A percentile compares a stretch with the other conserved stretches of the same genome.
These are phyloP conservation scores for Cordia subcordata DNA, from an alignment of 257 asterid species.

Conservation along the genomic window DNA sequence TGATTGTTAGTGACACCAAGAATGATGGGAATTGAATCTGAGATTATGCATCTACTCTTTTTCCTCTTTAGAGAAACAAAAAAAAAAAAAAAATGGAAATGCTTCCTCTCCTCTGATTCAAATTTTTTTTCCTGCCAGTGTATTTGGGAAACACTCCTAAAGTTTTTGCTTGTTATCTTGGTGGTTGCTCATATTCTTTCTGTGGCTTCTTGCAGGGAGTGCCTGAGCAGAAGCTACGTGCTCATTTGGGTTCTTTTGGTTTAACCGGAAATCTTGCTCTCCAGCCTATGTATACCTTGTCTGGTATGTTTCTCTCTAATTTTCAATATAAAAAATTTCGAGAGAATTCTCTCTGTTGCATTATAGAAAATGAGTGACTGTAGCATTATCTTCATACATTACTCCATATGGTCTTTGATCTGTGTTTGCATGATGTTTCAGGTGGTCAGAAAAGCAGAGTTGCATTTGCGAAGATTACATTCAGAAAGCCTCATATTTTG, in stretches of 20 bases:
- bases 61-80: too few species aligned
- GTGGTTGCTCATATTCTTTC: constrained; percentile 1
- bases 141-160: too few species aligned
- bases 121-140: too few species aligned
- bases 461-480: constrained; percentile 94
- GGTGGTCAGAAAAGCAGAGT: constrained; percentile 99
- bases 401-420: neutral
- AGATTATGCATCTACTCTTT: too few species aligned
- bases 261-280: constrained; percentile 97
- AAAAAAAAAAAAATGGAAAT: too few species aligned
- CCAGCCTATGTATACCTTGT: constrained; percentile 97
- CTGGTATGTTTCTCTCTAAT: constrained; percentile 44
- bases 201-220: constrained; percentile 66
- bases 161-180: neutral
- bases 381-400: too few species aligned
- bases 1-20: too few species aligned
- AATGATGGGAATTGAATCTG: too few species aligned
- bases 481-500: constrained; percentile 95
- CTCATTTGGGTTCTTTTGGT: constrained; percentile 95
- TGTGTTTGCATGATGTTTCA: constrained; percentile 20
- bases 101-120: too few species aligned
- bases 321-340: too few species aligned
- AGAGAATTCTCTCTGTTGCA: too few species aligned
- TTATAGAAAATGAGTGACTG: too few species aligned
- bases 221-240: constrained; percentile 90